These are phyloP conservation scores for Cardiosporidium cionae DNA, from an alignment of 169 alveolate species.

Conservation along the genomic window DNA sequence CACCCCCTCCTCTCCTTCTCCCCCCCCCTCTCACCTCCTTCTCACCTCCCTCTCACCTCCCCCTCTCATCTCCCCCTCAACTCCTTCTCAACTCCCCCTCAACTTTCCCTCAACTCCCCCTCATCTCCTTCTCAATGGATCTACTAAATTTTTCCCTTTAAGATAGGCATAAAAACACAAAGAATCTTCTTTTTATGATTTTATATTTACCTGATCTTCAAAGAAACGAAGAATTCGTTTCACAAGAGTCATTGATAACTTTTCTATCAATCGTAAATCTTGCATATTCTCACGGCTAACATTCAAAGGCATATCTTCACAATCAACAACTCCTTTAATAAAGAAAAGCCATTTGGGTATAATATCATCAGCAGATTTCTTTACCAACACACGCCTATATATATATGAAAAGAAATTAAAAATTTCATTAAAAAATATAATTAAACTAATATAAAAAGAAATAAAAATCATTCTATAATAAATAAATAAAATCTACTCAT, in stretches of 20 bases:
- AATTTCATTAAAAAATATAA: no score
- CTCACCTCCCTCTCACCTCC: no score
- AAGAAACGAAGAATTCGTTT: slow-evolving; percentile 76
- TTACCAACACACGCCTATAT: slow-evolving; percentile 79
- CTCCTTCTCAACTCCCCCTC: no score
- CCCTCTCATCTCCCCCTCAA: no score
- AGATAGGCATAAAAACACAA: not conserved
- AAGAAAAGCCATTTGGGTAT: slow-evolving; percentile 91
- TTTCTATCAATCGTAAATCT: slow-evolving; percentile 70
- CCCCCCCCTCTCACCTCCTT: no score
- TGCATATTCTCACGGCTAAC: slow-evolving; percentile 88
- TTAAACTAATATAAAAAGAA: not conserved
- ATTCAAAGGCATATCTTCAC: slow-evolving; percentile 94
- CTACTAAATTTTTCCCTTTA: not conserved
- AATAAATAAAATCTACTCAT: not conserved
- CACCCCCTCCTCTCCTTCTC: not conserved
- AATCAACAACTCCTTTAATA: slow-evolving; percentile 92
- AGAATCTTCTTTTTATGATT: not conserved
- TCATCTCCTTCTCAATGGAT: not conserved
- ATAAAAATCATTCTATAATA: not conserved
- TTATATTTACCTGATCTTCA: slow-evolving; percentile 70
- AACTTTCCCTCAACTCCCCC: no score
- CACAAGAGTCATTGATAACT: slow-evolving; percentile 80
- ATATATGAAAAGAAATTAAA: not conserved
- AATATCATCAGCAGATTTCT: slow-evolving; percentile 78